These are phyloP conservation scores for Triticum dicoccoides DNA, from an alignment of 176 grass and related monocot genomes.

Conservation along the genomic window DNA sequence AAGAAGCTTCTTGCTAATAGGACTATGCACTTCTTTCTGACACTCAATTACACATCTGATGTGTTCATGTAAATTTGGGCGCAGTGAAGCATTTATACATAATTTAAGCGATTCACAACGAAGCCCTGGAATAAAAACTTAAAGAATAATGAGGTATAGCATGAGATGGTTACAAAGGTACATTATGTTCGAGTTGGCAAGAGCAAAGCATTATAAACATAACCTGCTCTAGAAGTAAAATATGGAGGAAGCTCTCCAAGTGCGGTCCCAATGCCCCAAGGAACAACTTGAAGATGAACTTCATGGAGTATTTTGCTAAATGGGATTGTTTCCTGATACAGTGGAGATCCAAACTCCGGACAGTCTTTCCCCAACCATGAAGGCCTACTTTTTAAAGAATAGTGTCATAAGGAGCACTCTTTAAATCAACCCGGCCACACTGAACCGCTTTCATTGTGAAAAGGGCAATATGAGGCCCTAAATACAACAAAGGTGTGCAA, in stretches of 20 bases:
- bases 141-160: background rate
- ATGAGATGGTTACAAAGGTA: background rate
- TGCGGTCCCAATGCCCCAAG: constrained; percentile 94
- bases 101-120: background rate
- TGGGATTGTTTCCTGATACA: constrained; percentile 71
- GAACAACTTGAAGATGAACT: constrained; percentile 85
- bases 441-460: constrained; percentile 93
- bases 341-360: constrained; percentile 62
- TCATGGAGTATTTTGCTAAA: constrained; percentile 77
- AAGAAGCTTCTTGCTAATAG: constrained; percentile 18
- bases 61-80: background rate
- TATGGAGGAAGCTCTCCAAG: constrained; percentile 97
- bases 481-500: constrained; percentile 98
- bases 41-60: background rate
- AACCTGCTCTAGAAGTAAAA: constrained; percentile 97
- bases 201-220: constrained; percentile 4
- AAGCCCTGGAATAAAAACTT: background rate
- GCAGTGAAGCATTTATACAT: background rate
- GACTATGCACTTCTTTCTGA: background rate
- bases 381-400: constrained; percentile 72
- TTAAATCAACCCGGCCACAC: constrained; percentile 83
- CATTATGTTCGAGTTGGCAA: too few relatives aligned
- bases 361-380: constrained; percentile 90
- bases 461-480: constrained; percentile 89
- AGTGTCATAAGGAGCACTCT: constrained; percentile 86